Evolutionary conservation across 2,329 filamentous ascomycete genomes (phyloP), one percentile per base, ranked within the genome.

Genomic region (Amesomyces nigricolor): DNA sequence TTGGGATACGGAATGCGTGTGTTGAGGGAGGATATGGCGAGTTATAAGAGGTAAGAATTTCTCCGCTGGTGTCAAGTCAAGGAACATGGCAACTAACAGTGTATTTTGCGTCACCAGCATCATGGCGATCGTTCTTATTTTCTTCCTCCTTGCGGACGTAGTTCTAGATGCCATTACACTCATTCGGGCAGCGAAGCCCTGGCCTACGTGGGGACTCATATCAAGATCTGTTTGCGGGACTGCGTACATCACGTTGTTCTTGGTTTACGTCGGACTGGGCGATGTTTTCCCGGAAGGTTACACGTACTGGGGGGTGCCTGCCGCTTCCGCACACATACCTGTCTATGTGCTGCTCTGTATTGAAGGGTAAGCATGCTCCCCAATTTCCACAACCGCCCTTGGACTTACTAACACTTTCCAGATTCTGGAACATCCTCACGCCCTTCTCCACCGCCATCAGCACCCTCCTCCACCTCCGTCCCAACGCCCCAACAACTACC

Each of bases 311-410:
- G 68, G 64, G 16, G 59, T 74, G 49, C 29, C 59, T 40, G 57
- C 63, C 5, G 57, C 58, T 17, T 64, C 63, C 38, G 63, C 70
- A 2, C 65, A 67, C 8, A 64, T 64, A 8, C 58, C 72, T 46
- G 66, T 72, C 7, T 67, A 73, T 55, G 59, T 68, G 47, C 67
- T 74, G 48, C 61, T 75, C 17, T 73, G 70, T 65, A 59, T 67
- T 22, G 63, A 69, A 49, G 66, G 69, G 58, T 63, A 51, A 35
- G 62, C 54, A 11, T 11, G 5, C 26, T 32, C 13, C 13, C 17
- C 43, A 13, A 2, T 46, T 14, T 42, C 8, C 22, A 8, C 8
- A 29, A 10, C 5, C 4, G 43, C 22, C 14, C 11, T 30, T 14
- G 5, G 11, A 5, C 13, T 40, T 14, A 37, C 46, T 26, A 45